Evolutionary conservation across 768 basidiomycete species (phyloP), one percentile per base, ranked within the genome.

Genomic region (Plicaturopsis crispa): DNA sequence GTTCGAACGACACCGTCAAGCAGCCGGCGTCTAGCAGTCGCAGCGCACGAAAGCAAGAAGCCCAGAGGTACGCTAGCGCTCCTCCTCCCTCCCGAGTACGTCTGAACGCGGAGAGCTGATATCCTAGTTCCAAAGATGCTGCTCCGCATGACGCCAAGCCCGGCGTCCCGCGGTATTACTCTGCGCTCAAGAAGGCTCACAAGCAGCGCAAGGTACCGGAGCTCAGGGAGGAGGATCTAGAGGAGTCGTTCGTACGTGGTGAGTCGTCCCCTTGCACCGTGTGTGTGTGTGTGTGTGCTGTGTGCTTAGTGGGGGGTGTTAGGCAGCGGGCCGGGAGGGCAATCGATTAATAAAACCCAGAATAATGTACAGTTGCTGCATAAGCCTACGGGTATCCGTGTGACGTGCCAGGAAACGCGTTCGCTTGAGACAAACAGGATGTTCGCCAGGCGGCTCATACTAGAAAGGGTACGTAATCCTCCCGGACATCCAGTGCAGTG

Each of bases 271-370:
- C 33, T 16, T 8, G n/a, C n/a, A n/a, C n/a, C n/a, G n/a, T n/a
- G n/a, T n/a, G n/a, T n/a, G n/a, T n/a, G n/a, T n/a, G 38, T 41
- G 37, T 38, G 44, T 24, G 43, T 43, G 11, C 13, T 23, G 36
- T 40, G 17, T 21, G 24, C n/a, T 33, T 35, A 13, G 35, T 1
- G 32, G n/a, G n/a, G n/a, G n/a, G n/a, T n/a, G 34, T 19, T 52
- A 91, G 89, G 89, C 32, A 81, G 86, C 53, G 92, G 90, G 13
- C 90, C 91, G 44, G 92, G 92, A 20, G 92, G 92, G n/a, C 92
- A 97, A 69, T 91, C 89, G 19, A 81, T 94, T 55, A 94, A 97
- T 69, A 97, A 96, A 66, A 90, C 88, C 43, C 75, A 83, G 66
- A 80, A 92, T 60, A 85, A 88, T 53, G 91, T 94, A 19, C 89